Percentiles rank a stretch among this genome's conserved stretches.
phyloP scores from a whole-genome alignment of 257 asterid species.

The Solanum pimpinellifolium region DNA sequence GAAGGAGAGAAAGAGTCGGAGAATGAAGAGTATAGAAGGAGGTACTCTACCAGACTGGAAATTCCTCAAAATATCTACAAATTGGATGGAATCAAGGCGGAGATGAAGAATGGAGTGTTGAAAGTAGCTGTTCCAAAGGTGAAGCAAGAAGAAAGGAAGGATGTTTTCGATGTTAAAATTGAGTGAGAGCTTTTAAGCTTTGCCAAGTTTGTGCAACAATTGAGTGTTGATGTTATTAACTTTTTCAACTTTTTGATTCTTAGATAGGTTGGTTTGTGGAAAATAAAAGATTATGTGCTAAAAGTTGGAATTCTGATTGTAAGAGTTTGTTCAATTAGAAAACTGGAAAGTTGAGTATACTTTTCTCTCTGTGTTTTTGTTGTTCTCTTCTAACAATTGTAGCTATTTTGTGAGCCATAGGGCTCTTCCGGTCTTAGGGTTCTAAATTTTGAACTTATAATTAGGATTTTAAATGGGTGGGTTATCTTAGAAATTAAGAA shows the following conservation, averaged over 20 bases:
- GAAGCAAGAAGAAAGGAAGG: constrained; percentile 26
- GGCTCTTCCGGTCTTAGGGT: too few species aligned
- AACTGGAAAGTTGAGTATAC: neutral
- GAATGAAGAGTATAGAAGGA: constrained; percentile 13
- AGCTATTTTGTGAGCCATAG: neutral
- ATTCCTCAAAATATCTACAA: constrained; percentile 19
- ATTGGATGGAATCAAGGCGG: constrained; percentile 25
- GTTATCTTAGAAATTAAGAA: too few species aligned
- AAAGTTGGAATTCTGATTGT: neutral
- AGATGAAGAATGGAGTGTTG: constrained; percentile 39
- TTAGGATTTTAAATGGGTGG: too few species aligned
- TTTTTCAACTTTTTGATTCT: neutral
- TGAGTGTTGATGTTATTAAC: neutral
- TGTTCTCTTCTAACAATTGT: neutral
- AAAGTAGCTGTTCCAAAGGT: constrained; percentile 28
- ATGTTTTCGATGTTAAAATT: constrained; percentile 11
- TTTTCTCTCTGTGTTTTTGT: neutral
- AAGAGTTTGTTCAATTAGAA: neutral
- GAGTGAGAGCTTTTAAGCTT: constrained; percentile 5
- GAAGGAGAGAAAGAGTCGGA: constrained; percentile 18
- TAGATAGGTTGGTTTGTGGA: neutral
- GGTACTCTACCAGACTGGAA: constrained; percentile 20
- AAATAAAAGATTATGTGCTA: neutral
- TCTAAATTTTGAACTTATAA: too few species aligned
- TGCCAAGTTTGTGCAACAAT: neutral